A percentile compares a stretch with the other conserved stretches of the same genome.
Conservation (phyloP, 2,329 filamentous ascomycete species). For the Dothistroma pini region DNA sequence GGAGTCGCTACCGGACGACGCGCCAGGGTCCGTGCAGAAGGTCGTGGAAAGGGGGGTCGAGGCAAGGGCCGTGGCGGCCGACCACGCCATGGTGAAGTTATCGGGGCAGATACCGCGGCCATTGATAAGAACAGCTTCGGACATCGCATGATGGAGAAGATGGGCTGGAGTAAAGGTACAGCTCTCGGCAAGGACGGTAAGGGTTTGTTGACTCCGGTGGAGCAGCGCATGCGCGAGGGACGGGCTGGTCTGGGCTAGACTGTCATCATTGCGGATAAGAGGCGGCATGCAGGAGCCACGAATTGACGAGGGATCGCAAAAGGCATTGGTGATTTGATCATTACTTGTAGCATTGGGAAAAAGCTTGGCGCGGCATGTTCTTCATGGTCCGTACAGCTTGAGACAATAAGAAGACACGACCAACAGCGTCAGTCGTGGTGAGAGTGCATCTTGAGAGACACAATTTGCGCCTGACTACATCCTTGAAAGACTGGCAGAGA, state of each 20-base stretch:
- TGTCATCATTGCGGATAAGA: not conserved
- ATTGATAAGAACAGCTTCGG: constrained; percentile 79
- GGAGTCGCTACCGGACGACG: not conserved
- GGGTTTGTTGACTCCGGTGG: constrained; percentile 80
- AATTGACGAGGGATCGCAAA: not conserved
- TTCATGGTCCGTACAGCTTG: too few relatives aligned
- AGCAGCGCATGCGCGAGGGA: constrained; percentile 79
- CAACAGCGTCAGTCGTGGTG: too few relatives aligned
- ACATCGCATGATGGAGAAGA: constrained; percentile 85
- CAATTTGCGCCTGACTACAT: too few relatives aligned
- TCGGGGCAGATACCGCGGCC: constrained; percentile 80
- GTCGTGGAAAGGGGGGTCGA: not conserved
- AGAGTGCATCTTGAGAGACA: too few relatives aligned
- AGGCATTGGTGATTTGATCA: too few relatives aligned
- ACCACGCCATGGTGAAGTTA: constrained; percentile 83
- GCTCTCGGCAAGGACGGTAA: constrained; percentile 78
- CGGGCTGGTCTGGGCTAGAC: constrained; percentile 72
- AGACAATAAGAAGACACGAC: too few relatives aligned
- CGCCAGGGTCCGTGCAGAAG: not conserved
- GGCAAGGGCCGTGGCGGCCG: constrained; percentile 38
- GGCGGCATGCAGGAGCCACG: not conserved
- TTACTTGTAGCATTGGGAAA: too few relatives aligned
- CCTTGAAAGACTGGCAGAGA: too few relatives aligned
- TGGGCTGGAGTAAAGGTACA: constrained; percentile 91
- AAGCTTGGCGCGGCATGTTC: too few relatives aligned